A percentile compares a stretch with the other conserved stretches of the same genome.
Evolutionary conservation across 2,329 filamentous ascomycete genomes (phyloP).

Genomic region (Cadophora malorum): DNA sequence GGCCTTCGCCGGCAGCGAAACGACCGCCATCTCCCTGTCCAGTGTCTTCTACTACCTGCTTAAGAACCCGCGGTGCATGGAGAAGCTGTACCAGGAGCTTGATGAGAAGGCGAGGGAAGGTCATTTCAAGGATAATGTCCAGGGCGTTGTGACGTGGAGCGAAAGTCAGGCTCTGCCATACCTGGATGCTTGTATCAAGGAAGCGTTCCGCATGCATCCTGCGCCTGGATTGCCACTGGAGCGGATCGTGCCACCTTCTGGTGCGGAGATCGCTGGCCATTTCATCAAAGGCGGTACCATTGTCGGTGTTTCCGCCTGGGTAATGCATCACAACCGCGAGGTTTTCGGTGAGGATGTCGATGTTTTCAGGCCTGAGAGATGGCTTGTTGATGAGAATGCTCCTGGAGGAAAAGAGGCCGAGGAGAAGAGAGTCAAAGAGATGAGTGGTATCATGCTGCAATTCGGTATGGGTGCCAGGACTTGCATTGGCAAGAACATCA

Average conservation of each 20-base stretch:
- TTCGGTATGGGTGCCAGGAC: constrained; percentile 76
- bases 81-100: constrained; percentile 64
- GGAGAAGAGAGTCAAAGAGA: constrained; percentile 64
- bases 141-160: constrained; percentile 70
- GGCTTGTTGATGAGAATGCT: constrained; percentile 55
- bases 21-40: constrained; percentile 76
- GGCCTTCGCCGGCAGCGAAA: constrained; percentile 79
- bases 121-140: constrained; percentile 56
- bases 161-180: constrained; percentile 75
- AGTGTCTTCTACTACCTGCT: constrained; percentile 78
- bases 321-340: constrained; percentile 70
- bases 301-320: constrained; percentile 78
- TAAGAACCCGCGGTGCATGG: constrained; percentile 63
- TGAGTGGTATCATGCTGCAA: constrained; percentile 75
- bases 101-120: constrained; percentile 63
- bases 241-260: constrained; percentile 70
- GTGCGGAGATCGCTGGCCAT: constrained; percentile 66
- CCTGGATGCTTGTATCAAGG: constrained; percentile 79
- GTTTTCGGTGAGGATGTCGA: constrained; percentile 74
- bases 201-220: constrained; percentile 78
- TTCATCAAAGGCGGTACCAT: constrained; percentile 73
- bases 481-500: constrained; percentile 73
- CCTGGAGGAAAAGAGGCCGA: constrained; percentile 46
- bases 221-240: constrained; percentile 76
- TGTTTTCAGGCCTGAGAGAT: constrained; percentile 71